Percentiles rank a stretch among this genome's conserved stretches.
These are phyloP conservation scores for Penicillium waksmanii DNA, from an alignment of 495 filamentous ascomycete species.

Conservation along the genomic window DNA sequence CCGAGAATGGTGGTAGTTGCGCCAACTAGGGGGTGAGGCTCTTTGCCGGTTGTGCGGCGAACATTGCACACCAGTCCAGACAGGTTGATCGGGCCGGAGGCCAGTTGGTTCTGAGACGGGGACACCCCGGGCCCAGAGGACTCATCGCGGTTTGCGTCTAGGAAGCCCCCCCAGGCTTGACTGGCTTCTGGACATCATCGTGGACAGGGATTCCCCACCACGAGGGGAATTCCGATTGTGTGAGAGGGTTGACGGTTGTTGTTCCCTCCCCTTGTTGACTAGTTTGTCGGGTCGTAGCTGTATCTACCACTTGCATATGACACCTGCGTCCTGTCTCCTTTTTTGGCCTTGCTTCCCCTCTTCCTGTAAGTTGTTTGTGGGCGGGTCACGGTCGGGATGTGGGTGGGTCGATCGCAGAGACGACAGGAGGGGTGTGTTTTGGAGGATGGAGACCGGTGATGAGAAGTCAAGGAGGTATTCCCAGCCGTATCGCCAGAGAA, in stretches of 20 bases:
- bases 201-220: slow-evolving; percentile 17
- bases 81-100: slow-evolving; percentile 62
- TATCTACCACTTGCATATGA: slow-evolving; percentile 1
- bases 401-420: slow-evolving; percentile 4
- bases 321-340: neutral
- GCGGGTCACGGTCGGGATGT: slow-evolving; percentile 4
- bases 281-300: neutral
- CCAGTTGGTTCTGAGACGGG: slow-evolving; percentile 35
- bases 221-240: slow-evolving; percentile 3
- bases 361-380: neutral
- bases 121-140: slow-evolving; percentile 33
- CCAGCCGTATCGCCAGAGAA: neutral
- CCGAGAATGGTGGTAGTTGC: slow-evolving; percentile 94
- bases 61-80: slow-evolving; percentile 94
- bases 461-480: too few relatives aligned
- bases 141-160: slow-evolving; percentile 42
- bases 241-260: slow-evolving; percentile 4
- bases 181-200: slow-evolving; percentile 53
- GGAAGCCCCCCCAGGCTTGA: slow-evolving; percentile 42
- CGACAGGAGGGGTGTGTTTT: neutral
- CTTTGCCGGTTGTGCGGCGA: slow-evolving; percentile 84
- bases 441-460: neutral
- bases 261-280: slow-evolving; percentile 7
- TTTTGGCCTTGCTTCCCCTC: neutral
- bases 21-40: slow-evolving; percentile 89